These are phyloP conservation scores for Begonia loranthoides DNA, from an alignment of 306 rosid genomes.

Conservation along the genomic window DNA sequence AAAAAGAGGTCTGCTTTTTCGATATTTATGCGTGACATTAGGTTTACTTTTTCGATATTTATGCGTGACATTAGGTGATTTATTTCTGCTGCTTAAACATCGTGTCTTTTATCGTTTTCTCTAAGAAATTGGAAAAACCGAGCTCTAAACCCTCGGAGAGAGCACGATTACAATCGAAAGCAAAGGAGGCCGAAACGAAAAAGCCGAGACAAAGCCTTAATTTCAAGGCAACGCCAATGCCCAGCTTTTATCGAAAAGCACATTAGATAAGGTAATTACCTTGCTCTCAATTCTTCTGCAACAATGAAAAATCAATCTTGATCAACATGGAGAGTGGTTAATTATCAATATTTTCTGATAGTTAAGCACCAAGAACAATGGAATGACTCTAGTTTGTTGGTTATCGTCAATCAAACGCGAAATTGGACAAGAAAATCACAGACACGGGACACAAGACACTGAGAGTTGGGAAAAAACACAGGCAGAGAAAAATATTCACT, in stretches of 20 bases:
- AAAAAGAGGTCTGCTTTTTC: conserved; percentile 7
- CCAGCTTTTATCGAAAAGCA: not conserved
- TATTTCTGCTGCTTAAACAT: not conserved
- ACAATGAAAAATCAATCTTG: no score
- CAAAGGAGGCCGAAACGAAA: conserved; percentile 7
- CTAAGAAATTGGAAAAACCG: conserved; percentile 16
- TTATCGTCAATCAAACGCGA: no score
- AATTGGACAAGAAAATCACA: no score
- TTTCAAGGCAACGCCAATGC: not conserved
- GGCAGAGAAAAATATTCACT: no score
- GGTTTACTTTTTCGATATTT: not conserved
- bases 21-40: not conserved
- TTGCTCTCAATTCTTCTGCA: not conserved
- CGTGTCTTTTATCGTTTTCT: not conserved
- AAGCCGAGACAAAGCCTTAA: not conserved
- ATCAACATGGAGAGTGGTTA: no score
- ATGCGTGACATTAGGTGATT: not conserved
- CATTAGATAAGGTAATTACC: not conserved
- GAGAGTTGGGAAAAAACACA: no score
- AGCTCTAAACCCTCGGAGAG: conserved; percentile 26
- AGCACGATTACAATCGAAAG: conserved; percentile 37
- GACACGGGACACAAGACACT: no score
- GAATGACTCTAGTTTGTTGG: no score
- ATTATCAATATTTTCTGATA: no score
- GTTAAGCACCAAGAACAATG: no score